Conservation (phyloP, 2,329 filamentous ascomycete species). For the Amesomyces nigricolor region DNA sequence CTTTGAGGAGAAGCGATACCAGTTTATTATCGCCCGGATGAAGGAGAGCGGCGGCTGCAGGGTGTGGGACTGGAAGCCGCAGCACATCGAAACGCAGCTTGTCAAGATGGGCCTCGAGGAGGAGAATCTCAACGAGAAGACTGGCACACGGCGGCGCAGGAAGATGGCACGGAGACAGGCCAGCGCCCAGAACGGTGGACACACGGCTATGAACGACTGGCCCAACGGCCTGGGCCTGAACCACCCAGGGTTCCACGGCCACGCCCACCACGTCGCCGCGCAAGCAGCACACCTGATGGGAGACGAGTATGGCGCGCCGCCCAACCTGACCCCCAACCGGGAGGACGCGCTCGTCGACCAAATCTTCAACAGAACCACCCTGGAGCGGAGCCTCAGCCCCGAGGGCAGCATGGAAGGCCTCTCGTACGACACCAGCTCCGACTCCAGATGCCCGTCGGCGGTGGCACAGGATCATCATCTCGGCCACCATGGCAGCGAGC, state of each 20-base stretch:
- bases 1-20: conserved; percentile 41
- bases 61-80: conserved; percentile 45
- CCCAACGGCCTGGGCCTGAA: conserved; percentile 25
- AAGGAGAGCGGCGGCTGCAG: conserved; percentile 47
- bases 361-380: conserved; percentile 25
- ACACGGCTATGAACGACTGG: conserved; percentile 24
- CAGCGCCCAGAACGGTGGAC: conserved; percentile 15
- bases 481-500: conserved; percentile 29
- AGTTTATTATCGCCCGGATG: conserved; percentile 40
- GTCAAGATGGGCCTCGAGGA: conserved; percentile 45
- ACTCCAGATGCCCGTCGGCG: background rate
- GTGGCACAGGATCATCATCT: conserved; percentile 1
- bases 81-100: conserved; percentile 46
- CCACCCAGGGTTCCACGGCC: conserved; percentile 19
- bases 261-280: conserved; percentile 20
- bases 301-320: conserved; percentile 18
- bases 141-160: conserved; percentile 39
- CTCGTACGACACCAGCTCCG: conserved; percentile 13
- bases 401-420: conserved; percentile 22
- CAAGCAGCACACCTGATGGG: conserved; percentile 15
- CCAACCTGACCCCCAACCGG: conserved; percentile 31
- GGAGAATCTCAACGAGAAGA: conserved; percentile 37
- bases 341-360: conserved; percentile 30
- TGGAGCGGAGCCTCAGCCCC: conserved; percentile 21
- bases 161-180: conserved; percentile 26